Conservation (phyloP, 495 filamentous ascomycete genomes). For the Hyaloscypha finlandica region DNA sequence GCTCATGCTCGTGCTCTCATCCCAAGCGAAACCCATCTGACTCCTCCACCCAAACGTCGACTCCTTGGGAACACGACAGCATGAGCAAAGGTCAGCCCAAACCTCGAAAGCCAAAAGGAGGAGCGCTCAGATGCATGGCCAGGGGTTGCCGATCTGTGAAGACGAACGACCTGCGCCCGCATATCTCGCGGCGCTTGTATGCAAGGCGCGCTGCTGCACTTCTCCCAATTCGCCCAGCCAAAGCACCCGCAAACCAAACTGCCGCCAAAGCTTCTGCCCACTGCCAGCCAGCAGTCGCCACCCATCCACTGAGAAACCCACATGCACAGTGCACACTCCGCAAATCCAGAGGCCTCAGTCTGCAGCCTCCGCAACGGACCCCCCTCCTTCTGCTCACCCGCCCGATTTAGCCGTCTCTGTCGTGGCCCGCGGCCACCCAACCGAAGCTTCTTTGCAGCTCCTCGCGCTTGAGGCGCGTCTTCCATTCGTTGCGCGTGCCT, state of each 20-base stretch:
- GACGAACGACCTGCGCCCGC: background rate
- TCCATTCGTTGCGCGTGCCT: background rate
- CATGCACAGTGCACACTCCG: background rate
- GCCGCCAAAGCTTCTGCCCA: background rate
- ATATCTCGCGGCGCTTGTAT: background rate
- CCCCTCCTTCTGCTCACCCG: background rate
- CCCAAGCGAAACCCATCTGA: background rate
- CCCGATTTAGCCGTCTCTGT: conserved; percentile 3
- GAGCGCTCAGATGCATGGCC: background rate
- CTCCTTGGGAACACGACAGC: too few relatives aligned
- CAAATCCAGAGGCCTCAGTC: background rate
- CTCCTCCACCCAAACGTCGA: too few relatives aligned
- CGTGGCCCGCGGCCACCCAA: conserved; percentile 13
- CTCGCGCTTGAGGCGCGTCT: conserved; percentile 22
- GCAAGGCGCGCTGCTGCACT: background rate
- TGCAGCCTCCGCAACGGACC: background rate
- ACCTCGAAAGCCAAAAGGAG: background rate
- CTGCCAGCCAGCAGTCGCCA: background rate
- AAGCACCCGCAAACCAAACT: background rate
- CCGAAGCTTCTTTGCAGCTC: conserved; percentile 4
- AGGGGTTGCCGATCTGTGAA: background rate
- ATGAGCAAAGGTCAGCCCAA: too few relatives aligned
- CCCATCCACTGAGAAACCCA: background rate
- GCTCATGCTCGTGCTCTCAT: background rate
- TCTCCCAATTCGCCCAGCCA: background rate